Evolutionary conservation across 371 early-diverging fungal genomes (phyloP), one percentile per base, ranked within the genome.

Genomic region (Circinella minor): DNA sequence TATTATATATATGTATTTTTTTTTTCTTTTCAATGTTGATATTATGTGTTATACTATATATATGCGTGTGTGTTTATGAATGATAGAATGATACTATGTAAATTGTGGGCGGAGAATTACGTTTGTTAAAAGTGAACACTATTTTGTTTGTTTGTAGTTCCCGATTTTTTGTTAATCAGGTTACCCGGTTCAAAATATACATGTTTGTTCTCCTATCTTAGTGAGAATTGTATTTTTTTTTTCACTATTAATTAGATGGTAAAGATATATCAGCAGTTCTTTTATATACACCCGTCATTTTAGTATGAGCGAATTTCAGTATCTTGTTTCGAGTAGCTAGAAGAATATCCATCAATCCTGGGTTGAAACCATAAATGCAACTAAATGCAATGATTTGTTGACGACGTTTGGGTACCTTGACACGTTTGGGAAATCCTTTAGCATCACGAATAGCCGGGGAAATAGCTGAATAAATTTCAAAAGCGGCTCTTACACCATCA

Each of bases 391-490:
- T 77, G 74, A 72, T 74, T 59, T 79, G 71, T 64, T 84, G 78
- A 27, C 72, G 72, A 46, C 68, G 54, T n/a, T 71, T 78, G 4
- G 77, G 74, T 0, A 86, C 82, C 43, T 75, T 77, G 37, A 81
- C 78, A 18, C 87, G 76, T 10, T 77, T 39, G 15, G 84, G 84
- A 34, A 82, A 87, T 9, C 71, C 78, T 4, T 68, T 63, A 18
- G 75, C 71, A 11, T 67, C 63, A 7, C 75, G 64, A 17, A 84
- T 46, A 15, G 71, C 70, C 10, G 80, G 77, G 10, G 83, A 81
- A 63, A 87, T 87, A 7, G 74, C 79, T 72, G 72, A 69, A 49
- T 87, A 87, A 46, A 85, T 81, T 36, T 76, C 77, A 65, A 82
- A 79, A 37, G 87, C 87, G 20, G 82, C 78, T 9, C 78, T 74